Evolutionary conservation across 176 grass and related monocot species (phyloP).

Genomic region (sorghum (Sorghum bicolor)): DNA sequence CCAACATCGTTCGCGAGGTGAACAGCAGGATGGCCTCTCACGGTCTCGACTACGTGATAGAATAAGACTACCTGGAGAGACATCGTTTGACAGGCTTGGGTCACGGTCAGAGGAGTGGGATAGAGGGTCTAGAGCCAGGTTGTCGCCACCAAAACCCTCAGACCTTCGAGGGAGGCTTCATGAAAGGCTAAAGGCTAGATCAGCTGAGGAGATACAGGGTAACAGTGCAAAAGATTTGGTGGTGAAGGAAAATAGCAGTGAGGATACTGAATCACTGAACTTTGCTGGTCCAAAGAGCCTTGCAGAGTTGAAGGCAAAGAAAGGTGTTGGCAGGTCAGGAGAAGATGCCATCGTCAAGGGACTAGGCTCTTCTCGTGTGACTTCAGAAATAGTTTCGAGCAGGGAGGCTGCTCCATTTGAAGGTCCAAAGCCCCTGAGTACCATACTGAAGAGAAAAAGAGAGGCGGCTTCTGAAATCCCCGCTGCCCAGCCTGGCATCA

Average conservation of each 20-base stretch:
- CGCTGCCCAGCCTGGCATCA: conserved; percentile 23
- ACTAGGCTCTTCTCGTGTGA: conserved; percentile 8
- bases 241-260: conserved; percentile 19
- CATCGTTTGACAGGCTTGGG: conserved; percentile 20
- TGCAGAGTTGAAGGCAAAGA: conserved; percentile 60
- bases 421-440: conserved; percentile 51
- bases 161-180: conserved; percentile 47
- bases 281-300: conserved; percentile 71
- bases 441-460: conserved; percentile 63
- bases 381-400: conserved; percentile 30
- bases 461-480: conserved; percentile 4
- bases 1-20: neutral
- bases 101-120: conserved; percentile 27
- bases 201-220: conserved; percentile 20
- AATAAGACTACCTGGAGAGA: conserved; percentile 45
- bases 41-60: conserved; percentile 44
- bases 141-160: conserved; percentile 33
- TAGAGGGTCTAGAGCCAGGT: conserved; percentile 29
- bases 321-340: conserved; percentile 25
- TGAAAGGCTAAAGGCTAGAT: conserved; percentile 47
- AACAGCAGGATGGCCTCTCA: conserved; percentile 19
- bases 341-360: conserved; percentile 11
- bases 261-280: conserved; percentile 26
- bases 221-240: conserved; percentile 7
- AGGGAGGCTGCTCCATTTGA: conserved; percentile 41